Evolutionary conservation across 116 monocot genomes (phyloP), one percentile per base, ranked within the genome.

Genomic region (Posidonia oceanica): DNA sequence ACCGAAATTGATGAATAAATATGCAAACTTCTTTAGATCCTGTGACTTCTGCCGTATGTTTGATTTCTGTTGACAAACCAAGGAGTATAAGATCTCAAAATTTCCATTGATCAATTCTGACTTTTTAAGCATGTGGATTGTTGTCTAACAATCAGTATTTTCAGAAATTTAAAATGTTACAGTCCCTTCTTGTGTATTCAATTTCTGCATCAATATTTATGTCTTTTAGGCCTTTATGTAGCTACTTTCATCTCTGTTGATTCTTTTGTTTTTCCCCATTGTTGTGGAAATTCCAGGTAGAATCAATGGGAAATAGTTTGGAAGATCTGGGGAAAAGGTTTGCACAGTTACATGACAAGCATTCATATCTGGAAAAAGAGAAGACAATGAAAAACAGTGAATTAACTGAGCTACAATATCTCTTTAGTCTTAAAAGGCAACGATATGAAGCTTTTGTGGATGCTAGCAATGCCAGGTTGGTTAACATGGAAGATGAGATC

Each of bases 291-390:
- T 66, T 39, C 78, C 84, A 98, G 91, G 72, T 98, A 14, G 84
- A 87, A 69, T 72, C 21, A n/a, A 71, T 83, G 36, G 65, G 68
- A 41, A 15, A 52, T 3, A 72, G 39, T 70, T 42, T 93, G 75
- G 63, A 79, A 69, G 76, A 71, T 64, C 54, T 90, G 74, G 83
- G 80, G 69, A 75, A 59, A 51, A 77, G 69, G 60, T 84, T 70
- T 81, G 69, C 67, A n/a, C 79, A 79, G 76, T 63, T 87, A 64
- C 85, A 87, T 76, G 71, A 81, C 54, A 79, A 79, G 39, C 64
- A 80, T 74, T 69, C 68, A 55, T 68, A 71, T 64, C 53, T 87
- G 63, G 78, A 76, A 36, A 68, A 71, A 6, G 83, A 85, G 36
- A 89, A 75, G 72, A 71, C 81, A 63, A 65, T 73, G 0, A 65